Percentiles rank a stretch among this genome's conserved stretches.
Conservation (phyloP, 2,329 filamentous ascomycete species). For the Fusarium tjaetaba region DNA sequence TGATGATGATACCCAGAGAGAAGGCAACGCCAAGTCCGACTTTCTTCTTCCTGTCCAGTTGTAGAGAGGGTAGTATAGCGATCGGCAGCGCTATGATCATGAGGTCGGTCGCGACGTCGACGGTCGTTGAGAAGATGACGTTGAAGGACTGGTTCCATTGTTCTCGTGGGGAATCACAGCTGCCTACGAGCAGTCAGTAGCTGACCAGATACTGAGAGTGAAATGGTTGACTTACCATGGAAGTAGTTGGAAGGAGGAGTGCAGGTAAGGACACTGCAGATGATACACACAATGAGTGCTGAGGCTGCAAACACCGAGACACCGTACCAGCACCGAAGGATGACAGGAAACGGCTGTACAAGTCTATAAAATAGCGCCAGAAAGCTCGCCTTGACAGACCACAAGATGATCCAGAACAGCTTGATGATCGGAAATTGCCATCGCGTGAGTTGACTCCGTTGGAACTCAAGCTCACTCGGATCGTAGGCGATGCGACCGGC, state of each 20-base stretch:
- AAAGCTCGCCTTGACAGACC: slow-evolving; percentile 29
- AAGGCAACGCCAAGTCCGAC: slow-evolving; percentile 16
- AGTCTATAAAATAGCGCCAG: slow-evolving; percentile 14
- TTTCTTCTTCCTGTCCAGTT: slow-evolving; percentile 24
- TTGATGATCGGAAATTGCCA: slow-evolving; percentile 30
- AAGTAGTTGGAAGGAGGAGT: slow-evolving; percentile 15
- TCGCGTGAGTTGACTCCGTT: not conserved
- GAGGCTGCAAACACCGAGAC: slow-evolving; percentile 1
- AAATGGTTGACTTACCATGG: not conserved
- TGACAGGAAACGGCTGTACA: slow-evolving; percentile 7
- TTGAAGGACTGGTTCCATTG: slow-evolving; percentile 12
- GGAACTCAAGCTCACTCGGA: not conserved
- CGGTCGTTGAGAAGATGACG: slow-evolving; percentile 18
- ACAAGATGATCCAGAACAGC: slow-evolving; percentile 24
- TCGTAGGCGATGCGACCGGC: slow-evolving; percentile 1
- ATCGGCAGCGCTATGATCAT: slow-evolving; percentile 31
- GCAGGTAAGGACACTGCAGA: slow-evolving; percentile 19
- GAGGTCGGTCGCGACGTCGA: slow-evolving; percentile 15
- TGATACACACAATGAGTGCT: not conserved
- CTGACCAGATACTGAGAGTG: accelerated
- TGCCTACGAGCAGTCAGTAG: not conserved
- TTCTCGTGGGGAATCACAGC: slow-evolving; percentile 7
- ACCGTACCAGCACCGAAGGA: slow-evolving; percentile 14
- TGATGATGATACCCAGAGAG: slow-evolving; percentile 19
- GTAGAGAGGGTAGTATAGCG: slow-evolving; percentile 11